Conservation (phyloP, 352 stramenopile genomes). For the Globisporangium yorkense region DNA sequence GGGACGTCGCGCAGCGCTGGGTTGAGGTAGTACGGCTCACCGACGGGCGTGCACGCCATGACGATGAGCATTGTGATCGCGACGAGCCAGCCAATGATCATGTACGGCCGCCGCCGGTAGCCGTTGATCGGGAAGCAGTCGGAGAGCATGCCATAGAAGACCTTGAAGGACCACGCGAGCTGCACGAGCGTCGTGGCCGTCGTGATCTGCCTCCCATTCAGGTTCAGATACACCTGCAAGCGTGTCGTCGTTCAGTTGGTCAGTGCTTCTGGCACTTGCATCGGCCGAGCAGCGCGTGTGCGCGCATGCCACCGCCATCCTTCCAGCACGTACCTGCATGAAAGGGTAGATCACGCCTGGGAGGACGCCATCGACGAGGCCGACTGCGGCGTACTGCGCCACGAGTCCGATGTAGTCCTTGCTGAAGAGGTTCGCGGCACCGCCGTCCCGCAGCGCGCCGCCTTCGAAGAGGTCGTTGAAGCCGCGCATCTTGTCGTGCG, state of each 20-base stretch:
- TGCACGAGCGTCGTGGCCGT: constrained; percentile 31
- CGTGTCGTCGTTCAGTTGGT: too few species aligned
- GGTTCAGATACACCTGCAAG: constrained; percentile 22
- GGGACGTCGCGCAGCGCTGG: constrained; percentile 20
- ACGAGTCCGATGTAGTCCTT: constrained; percentile 24
- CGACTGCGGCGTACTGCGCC: constrained; percentile 18
- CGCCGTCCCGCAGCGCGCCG: constrained; percentile 32
- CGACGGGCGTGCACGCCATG: constrained; percentile 32
- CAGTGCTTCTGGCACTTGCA: too few species aligned
- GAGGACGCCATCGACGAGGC: constrained; percentile 17
- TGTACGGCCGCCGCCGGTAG: constrained; percentile 44
- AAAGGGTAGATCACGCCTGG: constrained; percentile 18
- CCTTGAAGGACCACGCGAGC: constrained; percentile 47
- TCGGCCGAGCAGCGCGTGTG: too few species aligned
- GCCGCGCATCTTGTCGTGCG: constrained; percentile 9
- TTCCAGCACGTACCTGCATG: constrained; percentile 13
- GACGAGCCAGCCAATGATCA: constrained; percentile 47
- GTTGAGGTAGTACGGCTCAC: constrained; percentile 36
- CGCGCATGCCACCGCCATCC: too few species aligned
- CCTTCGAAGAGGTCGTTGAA: constrained; percentile 21
- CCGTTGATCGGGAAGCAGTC: constrained; percentile 50
- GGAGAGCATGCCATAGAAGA: constrained; percentile 52
- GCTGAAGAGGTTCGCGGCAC: constrained; percentile 30
- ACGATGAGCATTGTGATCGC: constrained; percentile 32
- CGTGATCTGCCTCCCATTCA: constrained; percentile 25